Conservation (phyloP, 768 basidiomycete species). For the Kwoniella bestiolae region DNA sequence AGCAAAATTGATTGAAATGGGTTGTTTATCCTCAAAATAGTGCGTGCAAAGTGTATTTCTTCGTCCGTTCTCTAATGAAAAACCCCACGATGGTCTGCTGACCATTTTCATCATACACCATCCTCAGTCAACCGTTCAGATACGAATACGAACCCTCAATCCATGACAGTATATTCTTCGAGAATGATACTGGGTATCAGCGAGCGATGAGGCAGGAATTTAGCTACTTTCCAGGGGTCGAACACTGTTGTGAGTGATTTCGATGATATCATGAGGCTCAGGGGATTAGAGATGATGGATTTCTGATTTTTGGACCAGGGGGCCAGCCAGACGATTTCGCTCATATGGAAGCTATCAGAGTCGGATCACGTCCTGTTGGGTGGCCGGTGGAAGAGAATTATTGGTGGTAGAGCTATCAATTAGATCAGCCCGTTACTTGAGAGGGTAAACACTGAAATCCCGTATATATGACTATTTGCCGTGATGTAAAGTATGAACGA, state of each 20-base stretch:
- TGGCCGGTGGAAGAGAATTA: background rate
- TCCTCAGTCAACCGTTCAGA: no score
- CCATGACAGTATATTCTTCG: background rate
- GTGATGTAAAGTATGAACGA: no score
- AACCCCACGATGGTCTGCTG: no score
- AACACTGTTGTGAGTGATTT: background rate
- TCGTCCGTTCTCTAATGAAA: no score
- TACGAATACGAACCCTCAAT: background rate
- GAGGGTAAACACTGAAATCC: no score
- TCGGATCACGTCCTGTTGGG: background rate
- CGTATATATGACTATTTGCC: no score
- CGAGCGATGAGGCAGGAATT: background rate
- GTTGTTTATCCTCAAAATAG: no score
- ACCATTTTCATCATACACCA: no score
- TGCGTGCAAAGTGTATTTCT: no score
- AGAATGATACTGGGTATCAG: background rate
- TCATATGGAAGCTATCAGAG: constrained; percentile 9
- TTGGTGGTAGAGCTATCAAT: background rate
- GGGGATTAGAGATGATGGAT: background rate
- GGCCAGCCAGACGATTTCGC: background rate
- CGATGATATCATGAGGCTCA: background rate
- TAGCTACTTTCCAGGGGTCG: background rate
- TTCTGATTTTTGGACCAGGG: background rate
- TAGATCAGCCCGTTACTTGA: background rate
- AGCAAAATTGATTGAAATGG: no score